Percentiles rank a stretch among this genome's conserved stretches.
Conservation (phyloP, 2,329 filamentous ascomycete species). For the Fusarium sp. region DNA sequence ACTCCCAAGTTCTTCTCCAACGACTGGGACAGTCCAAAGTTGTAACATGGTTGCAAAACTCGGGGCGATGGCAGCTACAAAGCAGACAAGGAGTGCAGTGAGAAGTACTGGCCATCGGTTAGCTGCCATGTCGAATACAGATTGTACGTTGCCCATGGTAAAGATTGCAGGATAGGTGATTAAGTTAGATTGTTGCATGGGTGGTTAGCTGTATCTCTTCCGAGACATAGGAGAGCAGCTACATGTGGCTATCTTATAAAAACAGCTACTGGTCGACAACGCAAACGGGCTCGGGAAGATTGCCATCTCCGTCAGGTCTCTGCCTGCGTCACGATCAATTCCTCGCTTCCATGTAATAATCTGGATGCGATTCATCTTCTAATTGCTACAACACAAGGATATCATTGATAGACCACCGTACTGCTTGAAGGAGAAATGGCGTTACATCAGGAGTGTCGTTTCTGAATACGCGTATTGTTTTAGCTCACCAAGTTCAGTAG, state of each 20-base stretch:
- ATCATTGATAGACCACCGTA: neutral
- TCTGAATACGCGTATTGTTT: neutral
- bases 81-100: neutral
- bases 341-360: neutral
- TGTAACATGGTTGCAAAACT: too few relatives aligned
- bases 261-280: neutral
- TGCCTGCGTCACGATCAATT: neutral
- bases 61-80: neutral
- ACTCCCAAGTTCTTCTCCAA: slow-evolving; percentile 15
- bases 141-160: slow-evolving; percentile 7
- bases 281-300: neutral
- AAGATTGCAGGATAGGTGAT: too few relatives aligned
- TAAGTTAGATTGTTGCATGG: too few relatives aligned
- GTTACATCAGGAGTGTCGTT: neutral
- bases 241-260: neutral
- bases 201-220: too few relatives aligned
- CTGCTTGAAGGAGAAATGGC: neutral
- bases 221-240: neutral
- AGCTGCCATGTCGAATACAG: neutral
- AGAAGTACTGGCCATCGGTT: slow-evolving; percentile 11
- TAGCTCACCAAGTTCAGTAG: neutral
- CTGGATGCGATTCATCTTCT: neutral
- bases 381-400: neutral
- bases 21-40: slow-evolving; percentile 15
- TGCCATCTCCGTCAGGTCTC: neutral